Percentiles rank a stretch among this genome's conserved stretches.
Conservation (phyloP, 2,329 filamentous ascomycete species). For the Scedosporium aurantiacum region DNA sequence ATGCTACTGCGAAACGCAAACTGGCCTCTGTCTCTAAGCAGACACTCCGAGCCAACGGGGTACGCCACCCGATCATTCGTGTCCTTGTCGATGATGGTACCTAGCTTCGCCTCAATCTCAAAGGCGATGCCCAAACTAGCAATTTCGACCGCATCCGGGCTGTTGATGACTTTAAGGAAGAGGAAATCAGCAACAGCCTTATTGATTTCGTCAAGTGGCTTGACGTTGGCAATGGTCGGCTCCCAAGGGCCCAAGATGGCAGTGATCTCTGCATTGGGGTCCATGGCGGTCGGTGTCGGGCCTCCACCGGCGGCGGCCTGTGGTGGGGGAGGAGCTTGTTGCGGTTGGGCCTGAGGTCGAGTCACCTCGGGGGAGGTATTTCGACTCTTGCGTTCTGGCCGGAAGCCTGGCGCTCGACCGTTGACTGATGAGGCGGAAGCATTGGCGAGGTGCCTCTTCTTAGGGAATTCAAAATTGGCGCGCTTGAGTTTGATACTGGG, state of each 20-base stretch:
- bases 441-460: background rate
- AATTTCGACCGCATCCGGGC: constrained; percentile 54
- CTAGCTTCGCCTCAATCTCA: constrained; percentile 91
- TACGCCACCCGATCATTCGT: constrained; percentile 58
- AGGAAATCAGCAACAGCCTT: constrained; percentile 72
- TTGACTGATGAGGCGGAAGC: background rate
- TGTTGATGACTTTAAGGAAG: constrained; percentile 57
- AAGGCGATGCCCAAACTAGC: constrained; percentile 58
- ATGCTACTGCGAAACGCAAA: constrained; percentile 77
- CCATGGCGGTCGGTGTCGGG: constrained; percentile 8
- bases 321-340: constrained; percentile 7
- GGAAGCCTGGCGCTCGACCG: background rate
- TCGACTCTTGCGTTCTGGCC: background rate
- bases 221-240: constrained; percentile 55
- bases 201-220: constrained; percentile 65
- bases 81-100: constrained; percentile 64
- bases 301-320: constrained; percentile 12
- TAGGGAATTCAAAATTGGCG: constrained; percentile 3
- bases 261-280: constrained; percentile 9
- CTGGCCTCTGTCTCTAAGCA: constrained; percentile 50
- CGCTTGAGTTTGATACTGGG: background rate
- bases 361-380: constrained; percentile 4
- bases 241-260: constrained; percentile 48
- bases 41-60: constrained; percentile 57
- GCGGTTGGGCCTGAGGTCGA: constrained; percentile 1